Conservation (phyloP, 2,329 filamentous ascomycete species). For the Chaetomiaceae sp. region DNA sequence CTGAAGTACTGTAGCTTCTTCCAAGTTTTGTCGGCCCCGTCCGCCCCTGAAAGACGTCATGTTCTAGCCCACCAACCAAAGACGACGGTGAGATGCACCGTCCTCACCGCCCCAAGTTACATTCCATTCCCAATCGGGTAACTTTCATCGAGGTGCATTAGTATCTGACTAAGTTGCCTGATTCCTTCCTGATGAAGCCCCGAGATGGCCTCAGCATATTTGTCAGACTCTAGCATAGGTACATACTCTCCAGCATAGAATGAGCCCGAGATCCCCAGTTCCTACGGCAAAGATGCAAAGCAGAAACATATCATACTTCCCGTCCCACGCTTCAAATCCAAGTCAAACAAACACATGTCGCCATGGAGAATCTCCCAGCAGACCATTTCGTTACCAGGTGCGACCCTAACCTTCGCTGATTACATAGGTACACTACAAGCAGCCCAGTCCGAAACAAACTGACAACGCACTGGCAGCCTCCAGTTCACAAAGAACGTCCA, state of each 20-base stretch:
- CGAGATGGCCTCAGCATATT: neutral
- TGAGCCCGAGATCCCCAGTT: neutral
- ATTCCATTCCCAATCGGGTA: neutral
- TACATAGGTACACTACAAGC: no score
- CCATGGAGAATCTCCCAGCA: neutral
- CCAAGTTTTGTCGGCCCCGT: neutral
- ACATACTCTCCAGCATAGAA: neutral
- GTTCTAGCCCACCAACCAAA: neutral
- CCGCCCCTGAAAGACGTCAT: no score
- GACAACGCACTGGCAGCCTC: neutral
- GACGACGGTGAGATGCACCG: neutral
- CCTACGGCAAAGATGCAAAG: neutral
- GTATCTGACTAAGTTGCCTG: neutral
- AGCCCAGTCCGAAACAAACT: neutral
- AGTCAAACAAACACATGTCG: neutral
- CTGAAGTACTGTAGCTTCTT: neutral
- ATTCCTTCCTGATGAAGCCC: neutral
- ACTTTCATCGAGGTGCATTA: constrained; percentile 7
- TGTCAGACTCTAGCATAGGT: neutral
- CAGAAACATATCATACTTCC: neutral
- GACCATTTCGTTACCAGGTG: constrained; percentile 8
- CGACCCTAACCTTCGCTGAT: neutral
- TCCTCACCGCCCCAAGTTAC: neutral
- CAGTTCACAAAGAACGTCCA: constrained; percentile 6
- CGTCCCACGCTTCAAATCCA: neutral